Base-by-base conservation (phyloP, 23 red algal genomes). In the Agarophyton chilense region DNA sequence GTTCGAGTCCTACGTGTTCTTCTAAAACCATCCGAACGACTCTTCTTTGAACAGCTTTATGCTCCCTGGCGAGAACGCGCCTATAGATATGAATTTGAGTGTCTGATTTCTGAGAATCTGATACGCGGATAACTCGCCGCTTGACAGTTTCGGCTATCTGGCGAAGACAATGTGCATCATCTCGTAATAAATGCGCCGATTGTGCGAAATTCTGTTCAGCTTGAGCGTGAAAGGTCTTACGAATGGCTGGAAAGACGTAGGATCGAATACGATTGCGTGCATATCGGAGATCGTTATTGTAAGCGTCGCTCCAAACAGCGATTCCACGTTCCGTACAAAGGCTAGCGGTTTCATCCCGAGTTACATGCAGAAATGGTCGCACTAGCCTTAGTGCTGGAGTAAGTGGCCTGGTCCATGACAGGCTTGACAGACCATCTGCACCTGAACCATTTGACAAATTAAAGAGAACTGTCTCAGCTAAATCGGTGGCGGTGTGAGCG, bases 391-490 rank as follows among this genome's bases (percentile, higher is more conserved):
- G 33, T 22, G 43, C 18, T 7, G 35, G 52, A 19, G 58, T 64
- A 32, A 94, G 65, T 4, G 28, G 26, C 28, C 91, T 67, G 7
- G 16, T 38, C 91, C 91, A 94, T 10, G 63, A 47, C 52, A 94
- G 28, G 11, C 63, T 65, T 1, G 81, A 77, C 4, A 94, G 52
- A 35, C 91, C 91, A 68, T 81, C 70, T 51, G 52, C 70, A 34
- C 91, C 91, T 35, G 91, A 81, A 4, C 91, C 91, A 31, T 81
- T 65, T 3, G 67, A 61, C 56, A 94, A 54, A 53, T 94, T 85
- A 50, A 79, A 85, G 18, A 94, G 28, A 0, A 94, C 68, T 10
- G 91, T 94, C 68, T 94, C 91, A 31, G 91, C 91, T 38, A 86
- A 55, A 65, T 94, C 91, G 19, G 91, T 79, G 31, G 51, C 34